Evolutionary conservation across 768 basidiomycete genomes (phyloP).

Genomic region (Mycena chlorophos): DNA sequence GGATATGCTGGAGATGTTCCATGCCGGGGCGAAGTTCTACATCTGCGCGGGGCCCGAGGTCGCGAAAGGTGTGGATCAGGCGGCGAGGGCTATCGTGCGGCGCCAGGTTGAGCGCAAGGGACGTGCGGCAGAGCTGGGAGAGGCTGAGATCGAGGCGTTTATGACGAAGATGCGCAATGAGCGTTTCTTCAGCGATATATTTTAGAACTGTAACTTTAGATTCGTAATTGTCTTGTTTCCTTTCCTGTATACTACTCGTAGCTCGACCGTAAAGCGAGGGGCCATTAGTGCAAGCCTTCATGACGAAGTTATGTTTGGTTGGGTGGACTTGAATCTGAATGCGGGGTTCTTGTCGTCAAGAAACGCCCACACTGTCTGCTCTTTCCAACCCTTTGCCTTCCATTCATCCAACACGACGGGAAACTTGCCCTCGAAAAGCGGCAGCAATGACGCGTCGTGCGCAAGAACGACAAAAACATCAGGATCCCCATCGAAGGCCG

Average conservation of each 20-base stretch:
- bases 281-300: too few species aligned
- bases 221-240: too few species aligned
- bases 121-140: neutral
- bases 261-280: too few species aligned
- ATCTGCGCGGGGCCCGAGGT: neutral
- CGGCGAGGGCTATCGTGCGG: neutral
- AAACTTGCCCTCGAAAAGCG: conserved; percentile 5
- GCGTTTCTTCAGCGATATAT: conserved; percentile 31
- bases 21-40: neutral
- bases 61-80: neutral
- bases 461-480: conserved; percentile 22
- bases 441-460: conserved; percentile 18
- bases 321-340: conserved; percentile 2
- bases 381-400: conserved; percentile 20
- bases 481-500: conserved; percentile 10
- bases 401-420: conserved; percentile 13
- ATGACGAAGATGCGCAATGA: neutral
- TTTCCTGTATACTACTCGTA: too few species aligned
- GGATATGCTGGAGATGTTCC: neutral
- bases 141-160: neutral
- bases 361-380: conserved; percentile 18
- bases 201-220: too few species aligned
- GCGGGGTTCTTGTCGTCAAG: conserved; percentile 14
- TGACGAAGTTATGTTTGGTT: too few species aligned
- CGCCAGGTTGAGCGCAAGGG: too few species aligned